Evolutionary conservation across 805 yeast genomes (phyloP), one percentile per base, ranked within the genome.

Genomic region (Wickerhamomyces canadensis): DNA sequence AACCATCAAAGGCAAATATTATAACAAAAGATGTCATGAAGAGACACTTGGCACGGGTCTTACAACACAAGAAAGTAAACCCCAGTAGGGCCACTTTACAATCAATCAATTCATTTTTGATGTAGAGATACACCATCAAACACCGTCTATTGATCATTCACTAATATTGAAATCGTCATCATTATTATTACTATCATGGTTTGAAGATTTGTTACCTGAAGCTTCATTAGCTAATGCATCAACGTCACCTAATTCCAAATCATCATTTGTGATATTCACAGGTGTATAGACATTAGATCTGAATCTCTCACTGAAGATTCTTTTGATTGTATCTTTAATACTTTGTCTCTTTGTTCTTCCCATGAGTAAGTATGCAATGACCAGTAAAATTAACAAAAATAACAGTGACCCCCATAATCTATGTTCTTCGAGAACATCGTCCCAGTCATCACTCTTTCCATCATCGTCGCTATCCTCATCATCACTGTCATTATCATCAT

Each of bases 11-110:
- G 4, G 40, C 37, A 3, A 31, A 42, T 6, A 19, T 63, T 30
- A 45, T 64, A 1, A 65, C 70, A 19, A 83, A 83, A 51, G 75
- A 68, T 19, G 55, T 65, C 8, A 70, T 84, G 5, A 70, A 77
- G 38, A 68, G 68, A 40, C 79, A 82, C 37, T 58, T 86, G 22
- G 71, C 77, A 3, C 55, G 55, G 32, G 48, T 86, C 4, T 64
- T 72, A 14, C 59, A 68, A 3, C 55, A 61, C 7, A 54, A 72
- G n/a, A 73, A 69, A 28, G 74, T 74, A 5, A 83, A 85, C 42
- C 95, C 95, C 0, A 78, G 88, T 38, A 64, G 96, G 34, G 78
- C 85, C 10, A 82, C 94, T 0, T 61, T 85, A 28, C 88, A 81
- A 47, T 72, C 89, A 21, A 76, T 84, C 2, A 82, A 85, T 44